A percentile compares a stretch with the other conserved stretches of the same genome.
Conservation (phyloP, 768 basidiomycete species). For the Tulasnella sp. region DNA sequence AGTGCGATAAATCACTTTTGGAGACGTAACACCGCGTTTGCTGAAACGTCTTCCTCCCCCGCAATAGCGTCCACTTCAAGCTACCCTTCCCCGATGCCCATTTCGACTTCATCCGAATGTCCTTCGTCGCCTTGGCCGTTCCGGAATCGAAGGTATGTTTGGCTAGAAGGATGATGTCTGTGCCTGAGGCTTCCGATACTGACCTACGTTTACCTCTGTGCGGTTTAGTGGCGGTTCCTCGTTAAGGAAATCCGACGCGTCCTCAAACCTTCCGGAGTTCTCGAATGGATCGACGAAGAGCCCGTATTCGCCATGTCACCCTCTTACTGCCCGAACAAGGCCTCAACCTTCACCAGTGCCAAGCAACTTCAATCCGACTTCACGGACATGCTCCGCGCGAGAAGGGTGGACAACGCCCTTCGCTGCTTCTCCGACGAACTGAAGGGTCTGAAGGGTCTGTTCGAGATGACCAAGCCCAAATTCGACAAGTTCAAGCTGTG, state of each 20-base stretch:
- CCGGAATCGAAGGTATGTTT: constrained; percentile 48
- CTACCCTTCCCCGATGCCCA: constrained; percentile 65
- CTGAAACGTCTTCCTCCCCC: background rate
- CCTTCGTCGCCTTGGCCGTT: constrained; percentile 65
- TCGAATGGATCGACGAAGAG: constrained; percentile 51
- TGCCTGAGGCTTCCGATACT: background rate
- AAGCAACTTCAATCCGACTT: constrained; percentile 21
- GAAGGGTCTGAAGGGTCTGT: background rate
- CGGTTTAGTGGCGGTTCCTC: constrained; percentile 57
- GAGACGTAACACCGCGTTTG: background rate
- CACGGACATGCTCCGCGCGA: background rate
- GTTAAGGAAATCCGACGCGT: constrained; percentile 66
- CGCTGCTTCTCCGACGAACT: background rate
- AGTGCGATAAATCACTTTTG: constrained; percentile 42
- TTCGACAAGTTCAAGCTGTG: constrained; percentile 22
- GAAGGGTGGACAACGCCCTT: background rate
- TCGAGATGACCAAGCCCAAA: constrained; percentile 9
- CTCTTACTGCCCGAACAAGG: background rate
- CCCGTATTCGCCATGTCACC: constrained; percentile 17
- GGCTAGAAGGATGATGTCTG: background rate
- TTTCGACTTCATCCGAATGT: constrained; percentile 77
- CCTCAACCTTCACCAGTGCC: background rate
- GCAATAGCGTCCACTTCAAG: constrained; percentile 53
- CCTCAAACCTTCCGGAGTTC: constrained; percentile 59
- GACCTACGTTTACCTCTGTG: background rate